Evolutionary conservation across 176 grass and related monocot genomes (phyloP).

Genomic region (Oryza meyeriana): DNA sequence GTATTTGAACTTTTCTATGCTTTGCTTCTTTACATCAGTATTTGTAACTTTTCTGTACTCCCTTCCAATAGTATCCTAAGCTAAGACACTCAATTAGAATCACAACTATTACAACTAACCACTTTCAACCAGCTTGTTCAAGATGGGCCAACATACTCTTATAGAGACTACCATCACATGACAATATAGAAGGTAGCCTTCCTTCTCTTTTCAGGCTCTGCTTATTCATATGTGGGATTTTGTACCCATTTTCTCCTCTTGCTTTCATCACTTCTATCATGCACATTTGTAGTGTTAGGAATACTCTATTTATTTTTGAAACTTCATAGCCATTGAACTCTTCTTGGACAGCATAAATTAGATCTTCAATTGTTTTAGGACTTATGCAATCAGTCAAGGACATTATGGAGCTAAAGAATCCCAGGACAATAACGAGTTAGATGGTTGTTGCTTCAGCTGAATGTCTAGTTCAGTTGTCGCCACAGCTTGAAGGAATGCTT

Average conservation of each 20-base stretch:
- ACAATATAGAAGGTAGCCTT: too few species aligned
- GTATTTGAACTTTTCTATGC: too few species aligned
- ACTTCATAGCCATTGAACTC: not conserved
- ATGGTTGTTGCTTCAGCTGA: not conserved
- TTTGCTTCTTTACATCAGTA: too few species aligned
- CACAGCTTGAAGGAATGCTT: not conserved
- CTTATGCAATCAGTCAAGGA: not conserved
- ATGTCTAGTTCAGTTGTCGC: not conserved
- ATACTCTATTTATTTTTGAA: not conserved
- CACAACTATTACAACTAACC: too few species aligned
- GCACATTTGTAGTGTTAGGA: not conserved
- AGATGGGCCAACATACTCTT: too few species aligned
- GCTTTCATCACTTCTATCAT: not conserved
- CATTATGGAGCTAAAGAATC: not conserved
- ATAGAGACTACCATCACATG: too few species aligned
- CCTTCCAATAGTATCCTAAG: too few species aligned
- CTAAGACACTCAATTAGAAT: too few species aligned
- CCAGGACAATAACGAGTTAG: not conserved
- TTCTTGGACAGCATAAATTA: not conserved
- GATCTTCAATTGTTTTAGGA: not conserved
- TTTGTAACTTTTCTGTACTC: too few species aligned
- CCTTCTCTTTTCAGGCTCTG: too few species aligned
- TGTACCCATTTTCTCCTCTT: not conserved
- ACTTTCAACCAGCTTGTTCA: too few species aligned
- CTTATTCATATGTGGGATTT: too few species aligned